Evolutionary conservation across 2,329 filamentous ascomycete genomes (phyloP), one percentile per base, ranked within the genome.

Genomic region (Fusarium pseudocircinatum): DNA sequence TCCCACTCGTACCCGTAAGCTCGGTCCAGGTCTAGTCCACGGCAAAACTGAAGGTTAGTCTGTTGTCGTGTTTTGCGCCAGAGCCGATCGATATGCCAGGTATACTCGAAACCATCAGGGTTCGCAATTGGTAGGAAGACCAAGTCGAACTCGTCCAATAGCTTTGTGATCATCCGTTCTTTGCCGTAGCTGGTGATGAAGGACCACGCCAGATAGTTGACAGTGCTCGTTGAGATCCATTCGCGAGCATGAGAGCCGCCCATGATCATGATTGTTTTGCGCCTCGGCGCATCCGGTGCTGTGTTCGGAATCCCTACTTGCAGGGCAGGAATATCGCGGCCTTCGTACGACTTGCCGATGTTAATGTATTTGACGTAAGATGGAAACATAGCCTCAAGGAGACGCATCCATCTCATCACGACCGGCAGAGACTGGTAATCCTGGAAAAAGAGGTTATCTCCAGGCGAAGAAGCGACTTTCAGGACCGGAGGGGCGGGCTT

Each of bases 51-150:
- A 67, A 97, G 87, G 66, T 87, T 91, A 1, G 95, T 98, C 57
- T 91, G 88, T 80, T 98, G 96, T 54, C 94, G 88, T 65, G 96
- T 97, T 84, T 98, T 99, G 78, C 96, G 93, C 96, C 96, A 99
- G 1, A 99, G 86, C 13, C 96, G 91, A 81, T 99, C 96, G 3
- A 90, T 90, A 67, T 95, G 90, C 96, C 96, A 98, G 2, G 94
- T 95, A 82, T 97, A 98, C 72, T 94, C 92, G 79, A 98, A 97
- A 36, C 96, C 96, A 81, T 99, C 96, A 0, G 96, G 95, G 79
- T 99, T 99, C 65, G 96, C 83, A 0, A 94, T 94, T 1, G 96
- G 96, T 30, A 98, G 88, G 76, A 98, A 92, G 49, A 98, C 87
- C 76, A 97, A 91, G 81, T 98, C 95, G 78, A 96, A 97, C 61